Conservation (phyloP, 2,329 filamentous ascomycete species). For the Colletotrichum sp. region DNA sequence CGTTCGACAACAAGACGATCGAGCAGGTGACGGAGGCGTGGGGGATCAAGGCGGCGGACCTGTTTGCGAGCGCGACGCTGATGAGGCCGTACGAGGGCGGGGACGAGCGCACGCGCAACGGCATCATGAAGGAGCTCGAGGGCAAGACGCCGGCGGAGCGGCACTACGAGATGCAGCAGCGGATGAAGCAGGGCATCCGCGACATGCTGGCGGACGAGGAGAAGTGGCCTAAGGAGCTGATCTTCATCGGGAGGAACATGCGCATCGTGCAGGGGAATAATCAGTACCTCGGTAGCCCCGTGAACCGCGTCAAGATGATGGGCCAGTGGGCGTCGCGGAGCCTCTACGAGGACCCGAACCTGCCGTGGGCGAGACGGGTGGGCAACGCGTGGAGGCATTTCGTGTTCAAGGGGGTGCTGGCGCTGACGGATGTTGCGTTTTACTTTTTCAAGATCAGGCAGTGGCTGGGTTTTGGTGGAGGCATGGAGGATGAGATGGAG, state of each 20-base stretch:
- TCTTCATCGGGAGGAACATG: slow-evolving; percentile 92
- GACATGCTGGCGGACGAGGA: slow-evolving; percentile 82
- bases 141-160: slow-evolving; percentile 69
- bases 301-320: slow-evolving; percentile 94
- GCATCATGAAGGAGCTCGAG: slow-evolving; percentile 69
- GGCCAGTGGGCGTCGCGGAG: slow-evolving; percentile 87
- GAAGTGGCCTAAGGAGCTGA: slow-evolving; percentile 87
- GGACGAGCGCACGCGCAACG: slow-evolving; percentile 67
- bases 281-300: slow-evolving; percentile 85
- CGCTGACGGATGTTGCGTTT: slow-evolving; percentile 81
- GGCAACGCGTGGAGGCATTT: slow-evolving; percentile 77
- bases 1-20: slow-evolving; percentile 88
- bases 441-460: slow-evolving; percentile 82
- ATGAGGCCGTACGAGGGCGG: slow-evolving; percentile 92
- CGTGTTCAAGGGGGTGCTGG: slow-evolving; percentile 79
- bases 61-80: slow-evolving; percentile 90
- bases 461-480: slow-evolving; percentile 75
- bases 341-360: slow-evolving; percentile 75
- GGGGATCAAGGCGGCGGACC: slow-evolving; percentile 88
- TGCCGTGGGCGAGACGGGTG: slow-evolving; percentile 66
- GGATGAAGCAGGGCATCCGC: slow-evolving; percentile 72
- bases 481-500: slow-evolving; percentile 96
- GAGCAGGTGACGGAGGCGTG: slow-evolving; percentile 74
- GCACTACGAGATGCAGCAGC: slow-evolving; percentile 88
- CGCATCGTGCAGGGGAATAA: slow-evolving; percentile 94